Evolutionary conservation across 2,329 filamentous ascomycete species (phyloP), one percentile per base, ranked within the genome.

Genomic region (Colletotrichum filicis): DNA sequence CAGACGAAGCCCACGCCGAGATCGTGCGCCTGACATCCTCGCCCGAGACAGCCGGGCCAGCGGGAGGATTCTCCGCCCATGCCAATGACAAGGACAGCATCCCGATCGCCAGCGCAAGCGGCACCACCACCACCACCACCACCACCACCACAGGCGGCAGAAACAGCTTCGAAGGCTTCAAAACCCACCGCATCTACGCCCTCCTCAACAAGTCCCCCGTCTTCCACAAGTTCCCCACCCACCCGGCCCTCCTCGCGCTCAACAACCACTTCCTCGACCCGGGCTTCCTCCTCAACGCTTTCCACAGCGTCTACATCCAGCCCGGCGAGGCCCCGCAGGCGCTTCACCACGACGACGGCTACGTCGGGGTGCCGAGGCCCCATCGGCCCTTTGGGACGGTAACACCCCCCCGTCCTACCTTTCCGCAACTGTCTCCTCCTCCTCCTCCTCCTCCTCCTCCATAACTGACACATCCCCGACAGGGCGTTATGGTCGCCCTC

Each of bases 251-350:
- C 5, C 76, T 84, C 24, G 80, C 82, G 1, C 77, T 85, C 56
- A 84, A 84, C 67, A 79, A 83, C 32, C 80, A 80, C 70, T 84
- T 84, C 69, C 76, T 85, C n/a, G 82, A 82, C 61, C 76, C 78
- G 19, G 82, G 81, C 0, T 84, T 80, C 59, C 76, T 81, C 24
- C 63, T 84, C 22, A 80, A 78, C 53, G 78, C 79, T 7, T 79
- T 82, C 37, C 81, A 83, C 65, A 83, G 79, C 66, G 83, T 84
- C 24, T 78, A 79, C 59, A 84, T 84, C 72, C 79, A 82, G 58
- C 81, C 82, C 1, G 80, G 81, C n/a, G 82, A 83, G 76, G 77
- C 76, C 30, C 75, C 79, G n/a, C 83, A 84, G 75, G 74, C 76
- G 22, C 73, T 84, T 65, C 82, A 83, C 66, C 81, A 83, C 69